A percentile compares a stretch with the other conserved stretches of the same genome.
phyloP scores from a whole-genome alignment of 768 basidiomycete genomes.

The Hericium alpestre region DNA sequence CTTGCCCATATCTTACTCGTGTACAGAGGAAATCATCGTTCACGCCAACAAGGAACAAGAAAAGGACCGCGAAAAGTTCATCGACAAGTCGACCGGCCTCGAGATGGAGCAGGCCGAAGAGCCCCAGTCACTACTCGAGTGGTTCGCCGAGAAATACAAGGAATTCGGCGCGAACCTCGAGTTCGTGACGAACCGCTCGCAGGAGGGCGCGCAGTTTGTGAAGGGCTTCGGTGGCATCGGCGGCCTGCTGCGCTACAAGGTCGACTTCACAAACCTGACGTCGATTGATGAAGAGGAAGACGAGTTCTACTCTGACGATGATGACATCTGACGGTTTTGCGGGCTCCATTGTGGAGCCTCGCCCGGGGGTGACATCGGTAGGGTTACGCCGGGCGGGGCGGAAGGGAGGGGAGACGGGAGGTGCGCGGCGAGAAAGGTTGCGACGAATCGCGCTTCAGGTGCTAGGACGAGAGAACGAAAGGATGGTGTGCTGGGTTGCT shows the following conservation, averaged over 20 bases:
- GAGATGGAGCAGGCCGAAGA: conserved; percentile 92
- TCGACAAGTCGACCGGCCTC: conserved; percentile 85
- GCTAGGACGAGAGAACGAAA: too few relatives aligned
- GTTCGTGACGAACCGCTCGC: conserved; percentile 92
- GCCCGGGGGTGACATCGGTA: conserved; percentile 27
- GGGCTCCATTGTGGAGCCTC: conserved; percentile 75
- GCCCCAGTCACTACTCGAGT: conserved; percentile 83
- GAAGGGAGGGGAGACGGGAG: conserved; percentile 19
- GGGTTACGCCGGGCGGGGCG: conserved; percentile 61
- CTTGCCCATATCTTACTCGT: background rate
- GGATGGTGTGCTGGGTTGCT: too few relatives aligned
- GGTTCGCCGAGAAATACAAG: conserved; percentile 98
- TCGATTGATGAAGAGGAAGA: conserved; percentile 69
- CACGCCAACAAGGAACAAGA: conserved; percentile 76
- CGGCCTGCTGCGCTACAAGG: conserved; percentile 91
- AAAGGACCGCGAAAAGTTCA: conserved; percentile 89
- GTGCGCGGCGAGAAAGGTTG: background rate
- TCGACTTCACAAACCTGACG: conserved; percentile 80
- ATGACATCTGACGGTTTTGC: conserved; percentile 77
- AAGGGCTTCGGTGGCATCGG: conserved; percentile 99
- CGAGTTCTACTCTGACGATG: conserved; percentile 71
- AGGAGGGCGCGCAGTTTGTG: conserved; percentile 96
- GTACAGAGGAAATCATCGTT: conserved; percentile 70
- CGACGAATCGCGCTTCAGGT: too few relatives aligned
- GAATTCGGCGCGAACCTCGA: conserved; percentile 94